Evolutionary conservation across 2,329 filamentous ascomycete genomes (phyloP), one percentile per base, ranked within the genome.

Genomic region (Xylariaceae sp.): DNA sequence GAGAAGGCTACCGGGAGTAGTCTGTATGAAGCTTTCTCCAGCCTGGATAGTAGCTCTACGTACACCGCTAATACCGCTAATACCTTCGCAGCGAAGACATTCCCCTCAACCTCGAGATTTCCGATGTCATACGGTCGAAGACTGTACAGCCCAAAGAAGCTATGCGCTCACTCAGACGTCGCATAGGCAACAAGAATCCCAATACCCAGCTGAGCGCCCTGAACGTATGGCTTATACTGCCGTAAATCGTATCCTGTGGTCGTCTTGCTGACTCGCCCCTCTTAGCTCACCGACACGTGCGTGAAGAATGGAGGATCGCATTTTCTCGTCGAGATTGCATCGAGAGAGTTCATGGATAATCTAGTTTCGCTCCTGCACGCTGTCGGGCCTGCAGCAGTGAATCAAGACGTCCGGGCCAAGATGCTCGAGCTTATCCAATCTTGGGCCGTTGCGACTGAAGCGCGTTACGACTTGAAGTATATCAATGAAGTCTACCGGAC

Each of bases 281-380:
- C 55, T 56, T 63, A 85, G 91, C 88, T 99, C 70, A 96, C 92
- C 66, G 94, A 99, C 77, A 97, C 94, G 0, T 99, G 94, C 73
- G 92, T 97, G 62, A 99, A 99, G 79, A 99, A 99, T 79, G 94
- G 94, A 61, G 94, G 94, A 67, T 84, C 88, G 45, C 94, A 99
- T 76, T 99, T 99, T 75, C 86, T 99, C 53, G 83, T 87, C 66
- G 94, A 99, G 77, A 94, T 99, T 68, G 93, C 94, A 47, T 97
- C 93, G 15, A 86, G 92, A 64, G 94, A 99, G 77, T 99, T 97
- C 71, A 95, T 99, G 89, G 94, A 99, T 76, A 97, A 97, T 72
- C 78, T 99, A 55, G 88, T 90, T 15, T 97, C 93, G 39, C 81
- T 99, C 13, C 82, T 99, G 37, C 92, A 93, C 72, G 88, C 89